Base-by-base conservation (phyloP, 441 rosid species). In the Biscutella auriculata region DNA sequence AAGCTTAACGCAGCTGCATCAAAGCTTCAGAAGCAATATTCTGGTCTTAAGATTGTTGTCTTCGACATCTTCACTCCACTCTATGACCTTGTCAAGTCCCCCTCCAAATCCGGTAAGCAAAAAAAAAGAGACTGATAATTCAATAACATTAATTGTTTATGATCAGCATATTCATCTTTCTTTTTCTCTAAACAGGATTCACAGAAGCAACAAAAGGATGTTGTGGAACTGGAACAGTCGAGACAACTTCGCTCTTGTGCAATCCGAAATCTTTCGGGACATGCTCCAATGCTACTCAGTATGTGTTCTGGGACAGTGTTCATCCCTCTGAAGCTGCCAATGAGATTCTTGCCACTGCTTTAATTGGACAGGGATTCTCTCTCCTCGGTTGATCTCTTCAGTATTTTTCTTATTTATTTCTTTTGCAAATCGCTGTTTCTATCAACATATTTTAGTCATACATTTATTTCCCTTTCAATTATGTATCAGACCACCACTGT, bases 241-340 rank as follows among this genome's bases (percentile, higher is more conserved):
- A 87, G 77, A 82, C 85, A 25, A n/a, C n/a, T n/a, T 30, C 58
- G 17, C 53, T 88, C 43, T 67, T 89, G 75, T 93, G 98, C 81
- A 87, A 93, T 66, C 76, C 83, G 2, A 73, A 73, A 41, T 67
- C 96, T 1, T 57, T 35, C 2, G 96, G 98, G 57, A 85, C 97
- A 40, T 93, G 98, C 39, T 9, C 95, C 5, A 85, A 85, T 71
- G 97, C 97, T 23, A 70, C 81, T 12, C 84, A 84, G 68, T 87
- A 80, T 62, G 92, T 93, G 73, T 93, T 93, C 59, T 93, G 87
- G 82, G 97, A 93, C 74, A 74, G 87, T 63, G 87, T 88, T 19
- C 98, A 88, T 71, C 97, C 97, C 6, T 81, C 97, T 36, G 67
- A 92, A 73, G 95, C 97, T 41, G 85, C 95, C 14, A 88, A 92